These are phyloP conservation scores for Pseudognaphalium luteoalbum DNA, from an alignment of 129 eudicot genomes.

Conservation along the genomic window DNA sequence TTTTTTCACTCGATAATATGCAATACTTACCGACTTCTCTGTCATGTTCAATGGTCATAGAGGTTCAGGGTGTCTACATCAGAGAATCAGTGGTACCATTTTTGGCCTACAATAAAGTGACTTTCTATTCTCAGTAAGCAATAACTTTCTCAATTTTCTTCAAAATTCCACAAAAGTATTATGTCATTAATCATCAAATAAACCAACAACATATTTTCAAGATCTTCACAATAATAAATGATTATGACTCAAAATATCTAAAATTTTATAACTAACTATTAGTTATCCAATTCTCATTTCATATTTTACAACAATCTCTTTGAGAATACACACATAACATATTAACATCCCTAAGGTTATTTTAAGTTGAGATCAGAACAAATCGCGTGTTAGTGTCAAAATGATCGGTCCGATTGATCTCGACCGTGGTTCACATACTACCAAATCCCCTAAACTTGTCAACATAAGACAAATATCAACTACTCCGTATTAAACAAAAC, in stretches of 20 bases:
- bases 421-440: too few relatives aligned
- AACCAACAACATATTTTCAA: neutral
- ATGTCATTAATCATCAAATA: constrained; percentile 2
- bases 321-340: too few relatives aligned
- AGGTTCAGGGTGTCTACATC: constrained; percentile 3
- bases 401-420: too few relatives aligned
- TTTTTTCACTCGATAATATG: neutral
- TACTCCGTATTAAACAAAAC: neutral
- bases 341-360: too few relatives aligned
- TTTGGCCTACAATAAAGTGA: constrained; percentile 27
- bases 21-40: constrained; percentile 9
- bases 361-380: too few relatives aligned
- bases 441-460: neutral
- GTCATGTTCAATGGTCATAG: constrained; percentile 22
- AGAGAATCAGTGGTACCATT: constrained; percentile 14
- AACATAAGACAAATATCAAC: constrained; percentile 7
- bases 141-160: constrained; percentile 20
- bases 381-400: too few relatives aligned
- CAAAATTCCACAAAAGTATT: constrained; percentile 19
- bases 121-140: constrained; percentile 18
- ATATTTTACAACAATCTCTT: constrained; percentile 4
- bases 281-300: neutral
- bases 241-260: neutral
- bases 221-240: neutral
- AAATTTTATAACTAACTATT: neutral